Evolutionary conservation across 1,284 basidiomycete species (phyloP).

Genomic region (Boletellus sp.): DNA sequence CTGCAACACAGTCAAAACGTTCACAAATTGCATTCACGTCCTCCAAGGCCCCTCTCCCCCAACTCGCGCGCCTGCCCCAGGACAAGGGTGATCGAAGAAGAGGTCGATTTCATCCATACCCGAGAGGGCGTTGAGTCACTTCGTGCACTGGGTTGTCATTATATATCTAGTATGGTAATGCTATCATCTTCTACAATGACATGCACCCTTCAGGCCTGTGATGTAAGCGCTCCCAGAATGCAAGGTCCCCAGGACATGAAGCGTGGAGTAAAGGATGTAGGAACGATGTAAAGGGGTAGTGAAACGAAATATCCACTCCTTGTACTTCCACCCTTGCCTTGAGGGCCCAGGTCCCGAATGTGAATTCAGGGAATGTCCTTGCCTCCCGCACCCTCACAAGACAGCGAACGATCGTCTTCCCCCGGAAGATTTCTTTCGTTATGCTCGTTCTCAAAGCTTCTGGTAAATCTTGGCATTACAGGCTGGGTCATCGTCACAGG

Average conservation of each 20-base stretch:
- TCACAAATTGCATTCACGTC: conserved; percentile 34
- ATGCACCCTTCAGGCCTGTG: conserved; percentile 8
- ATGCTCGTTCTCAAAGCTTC: background rate
- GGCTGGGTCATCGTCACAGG: background rate
- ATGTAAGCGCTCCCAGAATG: conserved; percentile 15
- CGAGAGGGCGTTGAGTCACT: conserved; percentile 18
- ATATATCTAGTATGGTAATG: conserved; percentile 20
- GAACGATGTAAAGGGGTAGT: too few relatives aligned
- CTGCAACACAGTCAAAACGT: conserved; percentile 30
- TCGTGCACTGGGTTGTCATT: background rate
- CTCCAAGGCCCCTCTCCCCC: conserved; percentile 16
- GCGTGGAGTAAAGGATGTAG: too few relatives aligned
- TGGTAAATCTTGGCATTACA: background rate
- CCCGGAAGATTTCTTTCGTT: too few relatives aligned
- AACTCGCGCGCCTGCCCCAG: conserved; percentile 10
- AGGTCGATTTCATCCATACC: conserved; percentile 29
- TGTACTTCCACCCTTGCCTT: too few relatives aligned
- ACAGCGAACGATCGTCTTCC: too few relatives aligned
- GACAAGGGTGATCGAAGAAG: conserved; percentile 18
- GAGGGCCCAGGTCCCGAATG: too few relatives aligned
- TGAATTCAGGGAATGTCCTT: too few relatives aligned
- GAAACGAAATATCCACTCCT: too few relatives aligned
- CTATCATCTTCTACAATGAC: conserved; percentile 1
- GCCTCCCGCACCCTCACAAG: too few relatives aligned
- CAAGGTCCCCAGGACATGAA: too few relatives aligned